Conservation (phyloP, 441 rosid genomes). For the Arabidopsis lyrata region DNA sequence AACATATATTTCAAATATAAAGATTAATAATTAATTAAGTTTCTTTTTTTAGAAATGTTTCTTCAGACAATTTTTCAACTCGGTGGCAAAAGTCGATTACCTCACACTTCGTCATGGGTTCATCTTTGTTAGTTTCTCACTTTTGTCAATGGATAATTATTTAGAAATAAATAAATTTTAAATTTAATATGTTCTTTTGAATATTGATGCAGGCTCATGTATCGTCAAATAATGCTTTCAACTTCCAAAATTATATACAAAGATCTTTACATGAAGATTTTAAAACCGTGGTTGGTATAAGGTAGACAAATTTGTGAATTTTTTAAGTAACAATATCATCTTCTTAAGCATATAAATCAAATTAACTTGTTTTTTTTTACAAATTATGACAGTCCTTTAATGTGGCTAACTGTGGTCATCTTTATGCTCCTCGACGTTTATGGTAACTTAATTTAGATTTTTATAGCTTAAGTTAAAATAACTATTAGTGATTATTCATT, state of each 20-base stretch:
- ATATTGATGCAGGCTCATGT: slow-evolving; percentile 35
- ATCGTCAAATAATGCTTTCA: slow-evolving; percentile 40
- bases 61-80: slow-evolving; percentile 67
- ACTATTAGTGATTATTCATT: not conserved
- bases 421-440: slow-evolving; percentile 60
- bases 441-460: slow-evolving; percentile 45
- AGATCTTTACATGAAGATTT: slow-evolving; percentile 45
- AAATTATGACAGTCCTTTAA: slow-evolving; percentile 26
- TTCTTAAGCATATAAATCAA: not conserved
- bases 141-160: not conserved
- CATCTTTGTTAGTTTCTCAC: slow-evolving; percentile 51
- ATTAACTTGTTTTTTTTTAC: not conserved
- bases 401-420: slow-evolving; percentile 43
- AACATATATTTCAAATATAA: not conserved
- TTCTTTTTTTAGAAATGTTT: slow-evolving; percentile 63
- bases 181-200: not conserved
- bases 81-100: slow-evolving; percentile 80
- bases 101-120: slow-evolving; percentile 83
- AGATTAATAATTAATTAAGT: not conserved
- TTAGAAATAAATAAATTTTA: not conserved
- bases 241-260: slow-evolving; percentile 43
- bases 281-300: slow-evolving; percentile 42
- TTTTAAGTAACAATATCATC: not conserved
- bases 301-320: not conserved
- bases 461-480: not conserved